Percentiles rank a stretch among this genome's conserved stretches.
Conservation (phyloP, 306 rosid genomes). For the Castanea sativa region DNA sequence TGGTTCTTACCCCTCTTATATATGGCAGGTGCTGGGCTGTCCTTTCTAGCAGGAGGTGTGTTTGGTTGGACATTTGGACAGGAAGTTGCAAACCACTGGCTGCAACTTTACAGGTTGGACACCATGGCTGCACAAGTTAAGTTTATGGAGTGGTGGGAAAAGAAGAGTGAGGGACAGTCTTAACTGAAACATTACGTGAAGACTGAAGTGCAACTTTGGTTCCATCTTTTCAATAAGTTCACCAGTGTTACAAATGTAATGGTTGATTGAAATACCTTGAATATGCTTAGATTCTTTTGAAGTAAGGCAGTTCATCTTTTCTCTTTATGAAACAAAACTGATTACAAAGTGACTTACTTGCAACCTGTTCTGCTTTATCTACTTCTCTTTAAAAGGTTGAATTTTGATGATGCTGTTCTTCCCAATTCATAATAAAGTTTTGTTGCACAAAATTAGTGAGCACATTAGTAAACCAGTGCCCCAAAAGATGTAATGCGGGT, state of each 20-base stretch:
- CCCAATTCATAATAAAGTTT: not conserved
- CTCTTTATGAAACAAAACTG: not conserved
- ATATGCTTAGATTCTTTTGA: conserved; percentile 1
- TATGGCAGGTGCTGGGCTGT: conserved; percentile 71
- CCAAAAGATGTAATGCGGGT: not conserved
- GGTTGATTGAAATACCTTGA: conserved; percentile 28
- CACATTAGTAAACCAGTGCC: not conserved
- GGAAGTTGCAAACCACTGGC: conserved; percentile 68
- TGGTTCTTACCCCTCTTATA: not conserved
- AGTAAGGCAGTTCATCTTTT: not conserved
- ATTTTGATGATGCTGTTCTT: too few species aligned
- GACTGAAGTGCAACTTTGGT: conserved; percentile 14
- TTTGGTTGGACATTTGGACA: conserved; percentile 73
- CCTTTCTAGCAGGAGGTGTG: conserved; percentile 74
- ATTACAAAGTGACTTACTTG: too few species aligned
- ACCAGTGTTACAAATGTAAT: conserved; percentile 23
- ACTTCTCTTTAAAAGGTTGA: too few species aligned
- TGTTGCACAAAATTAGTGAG: too few species aligned
- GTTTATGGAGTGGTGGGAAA: conserved; percentile 91
- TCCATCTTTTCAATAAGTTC: conserved; percentile 27
- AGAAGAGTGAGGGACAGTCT: conserved; percentile 42
- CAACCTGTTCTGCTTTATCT: too few species aligned
- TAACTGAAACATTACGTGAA: conserved; percentile 27
- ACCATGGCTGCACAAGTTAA: conserved; percentile 67
- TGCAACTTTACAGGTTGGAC: conserved; percentile 87